Evolutionary conservation across 2,329 filamentous ascomycete species (phyloP), one percentile per base, ranked within the genome.

Genomic region (Calonectria fujianensis): DNA sequence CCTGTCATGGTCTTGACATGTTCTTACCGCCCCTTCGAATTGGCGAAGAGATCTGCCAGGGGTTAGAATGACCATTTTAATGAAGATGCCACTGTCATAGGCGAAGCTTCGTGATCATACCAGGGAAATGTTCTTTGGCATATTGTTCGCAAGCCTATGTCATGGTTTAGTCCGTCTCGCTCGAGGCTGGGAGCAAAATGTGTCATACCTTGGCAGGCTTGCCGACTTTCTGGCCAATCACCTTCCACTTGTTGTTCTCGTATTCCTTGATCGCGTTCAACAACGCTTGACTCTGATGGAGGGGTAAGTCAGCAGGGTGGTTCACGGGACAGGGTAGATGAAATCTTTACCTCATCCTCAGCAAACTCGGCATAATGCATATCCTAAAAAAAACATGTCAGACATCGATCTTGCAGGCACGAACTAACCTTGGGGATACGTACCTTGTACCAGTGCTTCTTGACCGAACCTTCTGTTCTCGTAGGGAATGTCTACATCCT

Each of bases 371-470:
- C 97, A 85, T 98, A 98, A 84, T 99, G 97, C 97, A 99, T 99
- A 82, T 99, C 97, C 95, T 97, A 66, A 54, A 61, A 29, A 50
- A 29, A 50, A 37, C 24, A 32, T 59, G 75, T 78, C 72, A 77
- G 73, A 52, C 48, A 37, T 39, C 39, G 37, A 51, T 31, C 37
- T 18, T 35, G n/a, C 9, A 24, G 20, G 27, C 9, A 41, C n/a
- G 68, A 27, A 27, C 13, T 50, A 54, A 37, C 24, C 18, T 5
- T 50, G 67, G n/a, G 41, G n/a, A 29, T 48, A 45, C 86, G 71
- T 88, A 95, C 95, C 91, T 98, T 98, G 86, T 99, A 98, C 96
- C 97, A 99, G 85, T 99, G 97, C 87, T 98, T 99, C 90, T 98
- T 99, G 29, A 99, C 97, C 82, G 96, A 98, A 10, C 97, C 97